Evolutionary conservation across 257 asterid species (phyloP), one percentile per base, ranked within the genome.

Genomic region (Sherardia arvensis): DNA sequence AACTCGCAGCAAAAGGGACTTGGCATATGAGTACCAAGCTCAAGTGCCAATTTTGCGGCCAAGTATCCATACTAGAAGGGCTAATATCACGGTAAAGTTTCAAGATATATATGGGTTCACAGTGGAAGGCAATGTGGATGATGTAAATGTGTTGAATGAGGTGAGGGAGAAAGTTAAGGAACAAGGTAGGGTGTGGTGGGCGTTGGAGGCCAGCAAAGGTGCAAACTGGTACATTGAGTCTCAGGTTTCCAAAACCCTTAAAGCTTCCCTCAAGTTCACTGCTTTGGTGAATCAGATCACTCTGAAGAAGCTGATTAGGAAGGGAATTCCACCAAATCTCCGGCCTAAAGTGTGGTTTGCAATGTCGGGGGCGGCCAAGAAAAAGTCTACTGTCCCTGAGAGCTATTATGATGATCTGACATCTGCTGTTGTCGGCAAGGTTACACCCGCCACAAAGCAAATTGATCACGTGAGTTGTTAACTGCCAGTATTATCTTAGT

Each of bases 101-200:
- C 97, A 92, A 76, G 99, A 92, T 84, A 85, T 92, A 66, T 92
- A 92, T 68, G 96, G 87, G 25, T 92, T 92, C 78, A 80, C 87
- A 1, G 99, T 92, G 26, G 97, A 89, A 74, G 99, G 99, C 4
- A 92, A 89, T 82, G 99, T 92, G 68, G 99, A 92, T 80, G 99
- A 92, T 79, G 99, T 89, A 18, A 92, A 92, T 80, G 94, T 89
- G 60, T 70, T 92, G 88, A 92, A 92, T 76, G 99, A 92, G 86
- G 95, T 92, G 65, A 84, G 97, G 55, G 99, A 92, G 78, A 92
- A 92, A 66, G 96, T 89, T 58, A 79, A 97, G 84, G 82, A 92
- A 75, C 96, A 92, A 71, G 99, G 88, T 9, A 83, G 79, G 76
- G 89, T 85, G 5, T 92, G 99, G 99, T 89, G 97, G 99, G 82